Evolutionary conservation across 768 basidiomycete species (phyloP).

Genomic region (Pilatotrama ljubarskyi): DNA sequence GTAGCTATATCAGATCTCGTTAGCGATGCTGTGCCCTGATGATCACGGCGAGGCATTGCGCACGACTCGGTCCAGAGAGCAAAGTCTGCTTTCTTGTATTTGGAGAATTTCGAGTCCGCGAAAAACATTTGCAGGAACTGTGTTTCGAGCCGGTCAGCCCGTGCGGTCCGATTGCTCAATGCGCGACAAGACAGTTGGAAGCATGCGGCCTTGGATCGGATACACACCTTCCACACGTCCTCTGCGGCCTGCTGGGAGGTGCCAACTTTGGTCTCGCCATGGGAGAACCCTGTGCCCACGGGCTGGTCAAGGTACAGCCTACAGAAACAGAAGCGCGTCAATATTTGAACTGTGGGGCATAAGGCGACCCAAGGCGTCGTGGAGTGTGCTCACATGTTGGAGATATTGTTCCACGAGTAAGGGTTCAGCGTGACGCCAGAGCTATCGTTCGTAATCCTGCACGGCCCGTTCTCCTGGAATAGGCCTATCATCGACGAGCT

Average conservation of each 20-base stretch:
- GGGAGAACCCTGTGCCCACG: slow-evolving; percentile 61
- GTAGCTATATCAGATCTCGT: slow-evolving; percentile 27
- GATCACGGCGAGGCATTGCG: slow-evolving; percentile 9
- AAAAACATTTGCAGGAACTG: slow-evolving; percentile 64
- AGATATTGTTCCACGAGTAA: slow-evolving; percentile 58
- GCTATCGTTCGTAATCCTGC: slow-evolving; percentile 54
- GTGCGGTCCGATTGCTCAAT: background rate
- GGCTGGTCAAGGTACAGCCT: slow-evolving; percentile 63
- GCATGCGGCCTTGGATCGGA: slow-evolving; percentile 3
- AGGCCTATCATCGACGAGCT: slow-evolving; percentile 41
- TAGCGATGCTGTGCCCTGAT: slow-evolving; percentile 15
- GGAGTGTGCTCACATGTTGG: slow-evolving; percentile 41
- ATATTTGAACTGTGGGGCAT: background rate
- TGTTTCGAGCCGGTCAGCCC: background rate
- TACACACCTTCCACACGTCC: slow-evolving; percentile 50
- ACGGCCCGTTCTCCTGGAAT: slow-evolving; percentile 44
- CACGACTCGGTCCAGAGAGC: slow-evolving; percentile 67
- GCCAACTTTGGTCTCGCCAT: slow-evolving; percentile 51
- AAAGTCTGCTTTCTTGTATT: slow-evolving; percentile 45
- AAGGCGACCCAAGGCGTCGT: background rate
- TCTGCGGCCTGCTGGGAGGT: slow-evolving; percentile 55
- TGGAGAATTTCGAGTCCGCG: slow-evolving; percentile 51
- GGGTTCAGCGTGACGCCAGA: slow-evolving; percentile 51
- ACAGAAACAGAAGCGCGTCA: slow-evolving; percentile 1
- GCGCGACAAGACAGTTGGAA: background rate